These are phyloP conservation scores for Rhizopogon rudus DNA, from an alignment of 768 basidiomycete species.

Conservation along the genomic window DNA sequence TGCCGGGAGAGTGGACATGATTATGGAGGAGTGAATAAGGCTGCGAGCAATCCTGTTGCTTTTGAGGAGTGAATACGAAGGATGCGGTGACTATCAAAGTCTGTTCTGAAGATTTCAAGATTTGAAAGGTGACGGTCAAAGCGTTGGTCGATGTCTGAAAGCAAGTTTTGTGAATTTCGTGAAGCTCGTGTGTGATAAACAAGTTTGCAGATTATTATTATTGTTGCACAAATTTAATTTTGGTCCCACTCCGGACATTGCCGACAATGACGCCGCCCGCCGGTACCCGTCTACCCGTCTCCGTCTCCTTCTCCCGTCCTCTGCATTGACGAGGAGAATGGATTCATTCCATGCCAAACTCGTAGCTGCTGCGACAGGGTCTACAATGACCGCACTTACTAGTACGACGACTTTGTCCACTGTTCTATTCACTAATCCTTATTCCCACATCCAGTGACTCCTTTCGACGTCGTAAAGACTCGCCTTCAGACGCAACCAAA, in stretches of 20 bases:
- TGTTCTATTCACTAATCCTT: neutral
- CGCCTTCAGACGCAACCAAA: conserved; percentile 89
- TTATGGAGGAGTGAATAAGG: conserved; percentile 4
- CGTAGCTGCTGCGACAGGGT: conserved; percentile 73
- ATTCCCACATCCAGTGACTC: conserved; percentile 76
- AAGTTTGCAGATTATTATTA: neutral
- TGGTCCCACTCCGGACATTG: conserved; percentile 18
- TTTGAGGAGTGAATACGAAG: neutral
- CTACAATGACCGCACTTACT: conserved; percentile 76
- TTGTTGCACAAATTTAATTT: conserved; percentile 7
- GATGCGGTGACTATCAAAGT: conserved; percentile 9
- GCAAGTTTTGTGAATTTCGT: neutral
- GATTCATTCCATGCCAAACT: conserved; percentile 76
- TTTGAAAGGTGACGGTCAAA: neutral
- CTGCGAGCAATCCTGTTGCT: conserved; percentile 9
- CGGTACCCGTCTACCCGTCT: neutral
- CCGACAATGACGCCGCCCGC: conserved; percentile 11
- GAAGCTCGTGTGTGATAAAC: neutral
- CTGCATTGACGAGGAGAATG: conserved; percentile 33
- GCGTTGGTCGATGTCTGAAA: neutral
- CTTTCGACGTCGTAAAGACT: conserved; percentile 98
- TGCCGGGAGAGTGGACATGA: conserved; percentile 44
- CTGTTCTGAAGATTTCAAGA: neutral
- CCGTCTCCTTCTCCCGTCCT: neutral
- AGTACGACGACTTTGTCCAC: conserved; percentile 41